These are phyloP conservation scores for Ascochyta fabae DNA, from an alignment of 2,329 filamentous ascomycete genomes.

Conservation along the genomic window DNA sequence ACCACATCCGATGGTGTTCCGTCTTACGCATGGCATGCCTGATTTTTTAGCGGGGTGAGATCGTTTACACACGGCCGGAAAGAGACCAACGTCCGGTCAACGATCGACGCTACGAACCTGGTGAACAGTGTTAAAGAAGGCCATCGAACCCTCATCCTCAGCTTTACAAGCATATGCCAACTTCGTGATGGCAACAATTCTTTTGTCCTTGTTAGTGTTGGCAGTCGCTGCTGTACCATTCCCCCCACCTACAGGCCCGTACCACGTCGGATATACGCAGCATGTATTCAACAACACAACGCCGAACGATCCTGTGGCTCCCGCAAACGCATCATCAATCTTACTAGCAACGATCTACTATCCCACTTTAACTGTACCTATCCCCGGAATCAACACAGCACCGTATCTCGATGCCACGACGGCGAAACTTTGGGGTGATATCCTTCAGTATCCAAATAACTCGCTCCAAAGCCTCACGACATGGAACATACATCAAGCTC, in stretches of 20 bases:
- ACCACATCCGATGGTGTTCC: too few relatives aligned
- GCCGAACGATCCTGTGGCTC: conserved; percentile 26
- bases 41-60: too few relatives aligned
- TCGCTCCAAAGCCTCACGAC: conserved; percentile 17
- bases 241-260: conserved; percentile 27
- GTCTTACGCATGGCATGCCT: too few relatives aligned
- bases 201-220: background rate
- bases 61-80: too few relatives aligned
- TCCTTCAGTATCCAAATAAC: conserved; percentile 12
- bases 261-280: conserved; percentile 32
- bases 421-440: conserved; percentile 23
- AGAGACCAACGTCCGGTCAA: too few relatives aligned
- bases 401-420: conserved; percentile 33
- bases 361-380: conserved; percentile 23
- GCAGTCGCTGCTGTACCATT: conserved; percentile 5
- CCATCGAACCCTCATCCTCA: too few relatives aligned
- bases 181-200: background rate
- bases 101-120: too few relatives aligned
- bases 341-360: conserved; percentile 35
- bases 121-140: too few relatives aligned
- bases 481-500: conserved; percentile 21
- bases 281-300: conserved; percentile 36
- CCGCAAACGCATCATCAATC: conserved; percentile 17
- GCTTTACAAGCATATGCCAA: too few relatives aligned
- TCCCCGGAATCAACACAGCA: conserved; percentile 20